Percentiles rank a stretch among this genome's conserved stretches.
Conservation (phyloP, 495 filamentous ascomycete species). For the Penicillium robsamsonii region DNA sequence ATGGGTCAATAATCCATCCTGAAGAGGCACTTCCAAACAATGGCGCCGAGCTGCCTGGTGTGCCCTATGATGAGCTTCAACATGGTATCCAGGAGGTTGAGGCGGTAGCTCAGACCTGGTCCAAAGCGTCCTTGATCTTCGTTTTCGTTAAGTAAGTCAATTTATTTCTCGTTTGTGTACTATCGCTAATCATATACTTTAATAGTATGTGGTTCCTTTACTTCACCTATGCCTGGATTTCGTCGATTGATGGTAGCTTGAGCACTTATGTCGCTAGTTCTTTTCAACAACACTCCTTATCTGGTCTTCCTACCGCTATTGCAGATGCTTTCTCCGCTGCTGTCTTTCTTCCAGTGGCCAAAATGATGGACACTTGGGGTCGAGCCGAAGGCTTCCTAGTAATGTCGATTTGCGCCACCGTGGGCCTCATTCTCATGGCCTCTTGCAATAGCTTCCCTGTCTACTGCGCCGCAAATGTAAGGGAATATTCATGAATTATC, state of each 20-base stretch:
- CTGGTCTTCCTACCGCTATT: conserved; percentile 31
- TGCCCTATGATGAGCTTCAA: conserved; percentile 21
- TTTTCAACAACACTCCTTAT: conserved; percentile 34
- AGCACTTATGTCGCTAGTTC: conserved; percentile 33
- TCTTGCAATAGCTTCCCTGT: conserved; percentile 43
- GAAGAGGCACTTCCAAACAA: conserved; percentile 11
- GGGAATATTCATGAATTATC: background rate
- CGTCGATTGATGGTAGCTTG: conserved; percentile 26
- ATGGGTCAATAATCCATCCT: background rate
- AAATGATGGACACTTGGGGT: conserved; percentile 65
- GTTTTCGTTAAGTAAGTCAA: conserved; percentile 36
- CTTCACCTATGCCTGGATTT: conserved; percentile 27
- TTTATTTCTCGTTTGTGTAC: background rate
- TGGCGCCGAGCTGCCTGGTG: conserved; percentile 9
- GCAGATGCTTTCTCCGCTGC: conserved; percentile 55
- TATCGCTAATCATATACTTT: background rate
- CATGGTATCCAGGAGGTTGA: conserved; percentile 38
- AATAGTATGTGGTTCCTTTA: conserved; percentile 38
- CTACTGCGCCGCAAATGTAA: conserved; percentile 42
- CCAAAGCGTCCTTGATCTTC: conserved; percentile 25
- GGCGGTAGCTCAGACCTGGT: conserved; percentile 39
- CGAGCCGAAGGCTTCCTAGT: conserved; percentile 51
- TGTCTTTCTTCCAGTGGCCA: conserved; percentile 59
- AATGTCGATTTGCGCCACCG: conserved; percentile 33
- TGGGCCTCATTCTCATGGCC: conserved; percentile 51